Base-by-base conservation (phyloP, 2,329 filamentous ascomycete genomes). In the Shiraia bambusicola region DNA sequence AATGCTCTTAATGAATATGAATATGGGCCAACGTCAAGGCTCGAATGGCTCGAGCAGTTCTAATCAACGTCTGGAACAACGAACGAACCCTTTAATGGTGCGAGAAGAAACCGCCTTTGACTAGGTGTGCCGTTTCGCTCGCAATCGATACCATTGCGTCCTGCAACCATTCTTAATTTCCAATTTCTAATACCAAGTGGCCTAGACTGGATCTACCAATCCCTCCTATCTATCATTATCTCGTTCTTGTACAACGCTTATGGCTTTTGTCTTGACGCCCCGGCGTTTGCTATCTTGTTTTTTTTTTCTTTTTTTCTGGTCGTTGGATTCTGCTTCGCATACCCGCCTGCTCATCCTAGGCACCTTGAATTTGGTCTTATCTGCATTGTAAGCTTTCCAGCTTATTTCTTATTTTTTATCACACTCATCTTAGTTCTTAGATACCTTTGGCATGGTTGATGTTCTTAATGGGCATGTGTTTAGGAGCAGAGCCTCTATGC, bases 1-100 rank as follows among this genome's bases (percentile, higher is more conserved):
- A 14, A 70, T 70, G 66, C 56, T 69, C 11, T 50, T 69, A 13
- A 66, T 69, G 62, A 64, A 65, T 40, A 67, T 69, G 64, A 58
- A 58, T 13, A 57, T 61, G 46, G 53, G 45, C 2, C 64, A 58
- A 37, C 52, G 70, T 42, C 72, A 73, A 53, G 60, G 62, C 14
- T 69, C 66, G 5, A 54, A 49, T 50, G 59, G 58, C 22, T 56
- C 57, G 3, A 50, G 39, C n/a, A 43, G 36, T 40, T 58, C 57
- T 14, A 52, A 58, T 33, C 41, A 63, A 37, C 56, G 64, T 31
- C 68, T 39, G 60, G 55, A 59, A 49, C 29, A 49, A 34, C 19
- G 54, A 46, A 25, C 28, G 37, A 52, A 61, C 43, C 42, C 52
- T 30, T 45, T 58, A 32, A 53, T 64, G 45, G 57, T 58, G 29